Evolutionary conservation across 2,329 filamentous ascomycete genomes (phyloP), one percentile per base, ranked within the genome.

Genomic region (Diplocarpon rosae): DNA sequence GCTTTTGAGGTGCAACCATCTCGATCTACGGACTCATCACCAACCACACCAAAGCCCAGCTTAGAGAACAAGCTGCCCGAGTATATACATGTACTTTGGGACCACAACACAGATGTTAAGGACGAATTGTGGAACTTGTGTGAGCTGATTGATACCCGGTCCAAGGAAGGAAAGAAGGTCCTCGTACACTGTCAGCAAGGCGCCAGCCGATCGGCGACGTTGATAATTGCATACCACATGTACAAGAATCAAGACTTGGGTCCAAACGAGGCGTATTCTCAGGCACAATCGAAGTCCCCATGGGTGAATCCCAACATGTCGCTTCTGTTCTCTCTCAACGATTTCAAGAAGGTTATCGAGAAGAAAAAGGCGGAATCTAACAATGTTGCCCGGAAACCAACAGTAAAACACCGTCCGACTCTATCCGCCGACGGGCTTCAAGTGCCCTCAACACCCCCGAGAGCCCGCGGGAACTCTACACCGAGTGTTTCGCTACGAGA

Each of bases 271-370:
- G 84, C 85, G 2, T 92, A 92, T 60, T 79, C 87, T 59, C 75
- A 80, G 2, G 85, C 86, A 2, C 87, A 93, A 64, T 73, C 76
- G 43, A 83, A 83, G 65, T 92, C 85, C 63, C 78, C 74, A 58
- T 93, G 86, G 85, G 90, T 93, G 55, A 88, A 85, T 47, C 85
- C 85, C 0, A 93, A 93, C 63, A 93, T 93, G 86, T 85, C 85
- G 54, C 70, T 93, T 53, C 88, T 93, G 72, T 92, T 92, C 70
- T 88, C 86, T 54, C 68, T 93, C 38, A 85, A 89, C 61, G 85
- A 90, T 58, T 90, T 89, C 59, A 78, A 81, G 54, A 81, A 81
- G 57, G 69, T 80, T 39, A 62, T 81, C 2, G 64, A 70, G 1
- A 72, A 69, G 57, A 75, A 68, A 61, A 72, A 66, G 52, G 49